Percentiles rank a stretch among this genome's conserved stretches.
Conservation (phyloP, 1,284 basidiomycete species). For the Pterulicium gracile region DNA sequence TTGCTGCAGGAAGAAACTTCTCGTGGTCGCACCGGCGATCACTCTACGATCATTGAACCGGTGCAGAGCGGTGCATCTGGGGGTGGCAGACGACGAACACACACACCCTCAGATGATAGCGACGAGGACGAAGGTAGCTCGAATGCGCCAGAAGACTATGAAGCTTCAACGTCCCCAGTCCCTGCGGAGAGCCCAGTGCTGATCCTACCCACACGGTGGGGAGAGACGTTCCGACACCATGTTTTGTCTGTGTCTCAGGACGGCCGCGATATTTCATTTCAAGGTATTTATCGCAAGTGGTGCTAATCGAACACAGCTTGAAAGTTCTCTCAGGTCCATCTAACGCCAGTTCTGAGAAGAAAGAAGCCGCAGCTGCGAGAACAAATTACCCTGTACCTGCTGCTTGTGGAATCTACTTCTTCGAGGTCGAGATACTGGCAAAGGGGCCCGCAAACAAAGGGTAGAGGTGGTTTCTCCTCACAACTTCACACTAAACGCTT, state of each 20-base stretch:
- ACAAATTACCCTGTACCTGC: constrained; percentile 68
- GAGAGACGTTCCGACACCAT: constrained; percentile 48
- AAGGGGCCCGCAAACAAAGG: constrained; percentile 59
- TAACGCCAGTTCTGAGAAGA: constrained; percentile 39
- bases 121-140: constrained; percentile 51
- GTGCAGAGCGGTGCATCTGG: constrained; percentile 14
- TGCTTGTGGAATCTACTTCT: constrained; percentile 84
- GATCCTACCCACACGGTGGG: constrained; percentile 71
- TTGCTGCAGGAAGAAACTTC: constrained; percentile 53
- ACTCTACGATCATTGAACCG: constrained; percentile 21
- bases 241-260: constrained; percentile 54
- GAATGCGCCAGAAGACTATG: constrained; percentile 28
- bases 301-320: constrained; percentile 7
- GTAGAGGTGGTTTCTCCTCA: constrained; percentile 27
- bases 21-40: constrained; percentile 25
- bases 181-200: constrained; percentile 15
- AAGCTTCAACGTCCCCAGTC: background rate
- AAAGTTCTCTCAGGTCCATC: constrained; percentile 29
- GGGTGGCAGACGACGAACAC: constrained; percentile 12
- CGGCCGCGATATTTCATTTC: constrained; percentile 61
- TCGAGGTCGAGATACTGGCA: constrained; percentile 72
- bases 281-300: constrained; percentile 27
- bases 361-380: constrained; percentile 74
- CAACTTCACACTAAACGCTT: constrained; percentile 9
- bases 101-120: constrained; percentile 34